Base-by-base conservation (phyloP, 2,329 filamentous ascomycete species). In the Orbilia oligospora region DNA sequence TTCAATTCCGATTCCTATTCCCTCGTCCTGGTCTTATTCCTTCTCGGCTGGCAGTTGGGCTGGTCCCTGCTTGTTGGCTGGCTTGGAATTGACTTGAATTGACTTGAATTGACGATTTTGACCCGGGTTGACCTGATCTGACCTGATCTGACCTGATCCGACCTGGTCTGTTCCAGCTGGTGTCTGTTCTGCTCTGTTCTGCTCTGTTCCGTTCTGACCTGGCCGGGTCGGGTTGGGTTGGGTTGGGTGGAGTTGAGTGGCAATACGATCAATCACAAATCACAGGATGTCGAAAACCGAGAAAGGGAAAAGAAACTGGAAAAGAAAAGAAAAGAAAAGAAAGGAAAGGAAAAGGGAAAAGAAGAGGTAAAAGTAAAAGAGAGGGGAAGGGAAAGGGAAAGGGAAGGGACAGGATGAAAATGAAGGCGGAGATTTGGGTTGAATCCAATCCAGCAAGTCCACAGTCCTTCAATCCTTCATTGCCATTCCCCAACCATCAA, bases 401-500 rank as follows among this genome's bases (percentile, higher is more conserved):
- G n/a, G n/a, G n/a, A n/a, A n/a, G n/a, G n/a, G n/a, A n/a, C n/a
- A n/a, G n/a, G n/a, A n/a, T n/a, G n/a, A n/a, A n/a, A n/a, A n/a
- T n/a, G n/a, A n/a, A n/a, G n/a, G n/a, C 44, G n/a, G 22, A 33
- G 67, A 30, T 30, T 38, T 16, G 9, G 14, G 64, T 46, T 48
- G 48, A 30, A 24, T 64, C 38, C 30, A 55, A 64, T 58, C 44
- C 46, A 67, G 69, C 66, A 76, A 48, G 71, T 71, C 68, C 69
- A 12, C 38, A 41, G 38, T 41, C 38, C 38, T 41, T 41, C 38
- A 41, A 41, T 16, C 33, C 33, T 36, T 36, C 33, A 36, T 36
- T 36, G 9, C 33, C 33, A 36, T 12, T 36, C 33, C 33, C 33
- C 33, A 12, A 8, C 33, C 33, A 36, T 30, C n/a, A 30, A 8